These are phyloP conservation scores for Blastomyces silverae DNA, from an alignment of 2,329 filamentous ascomycete genomes.

Conservation along the genomic window DNA sequence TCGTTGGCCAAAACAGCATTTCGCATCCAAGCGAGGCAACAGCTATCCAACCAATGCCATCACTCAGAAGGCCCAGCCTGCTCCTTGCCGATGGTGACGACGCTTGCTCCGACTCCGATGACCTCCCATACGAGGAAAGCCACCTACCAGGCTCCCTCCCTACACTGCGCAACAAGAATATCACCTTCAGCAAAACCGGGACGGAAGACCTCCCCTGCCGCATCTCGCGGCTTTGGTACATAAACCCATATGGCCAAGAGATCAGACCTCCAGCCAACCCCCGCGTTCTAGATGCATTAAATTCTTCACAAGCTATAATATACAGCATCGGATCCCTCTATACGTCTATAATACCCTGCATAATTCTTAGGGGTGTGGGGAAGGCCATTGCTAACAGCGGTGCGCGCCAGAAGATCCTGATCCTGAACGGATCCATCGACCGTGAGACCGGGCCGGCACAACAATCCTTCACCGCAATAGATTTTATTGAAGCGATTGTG, in stretches of 20 bases:
- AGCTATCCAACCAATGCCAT: slow-evolving; percentile 33
- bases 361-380: slow-evolving; percentile 72
- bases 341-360: slow-evolving; percentile 76
- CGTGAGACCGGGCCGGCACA: slow-evolving; percentile 72
- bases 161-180: slow-evolving; percentile 70
- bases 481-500: slow-evolving; percentile 76
- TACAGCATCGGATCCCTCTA: slow-evolving; percentile 95
- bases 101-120: slow-evolving; percentile 29
- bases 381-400: slow-evolving; percentile 51
- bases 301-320: slow-evolving; percentile 60
- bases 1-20: slow-evolving; percentile 89
- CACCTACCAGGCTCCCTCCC: slow-evolving; percentile 61
- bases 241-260: slow-evolving; percentile 97
- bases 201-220: slow-evolving; percentile 72
- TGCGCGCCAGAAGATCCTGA: slow-evolving; percentile 64
- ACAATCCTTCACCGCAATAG: slow-evolving; percentile 62
- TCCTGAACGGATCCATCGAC: slow-evolving; percentile 76
- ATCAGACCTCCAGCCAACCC: slow-evolving; percentile 80
- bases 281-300: slow-evolving; percentile 64
- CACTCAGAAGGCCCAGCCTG: slow-evolving; percentile 31
- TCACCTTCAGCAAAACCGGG: slow-evolving; percentile 70
- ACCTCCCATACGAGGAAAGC: slow-evolving; percentile 38
- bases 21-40: slow-evolving; percentile 71
- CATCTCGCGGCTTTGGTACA: slow-evolving; percentile 87
- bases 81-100: slow-evolving; percentile 31